A percentile compares a stretch with the other conserved stretches of the same genome.
These are phyloP conservation scores for Neotropicomus parvogracilis DNA, from an alignment of 1,284 basidiomycete genomes.

Conservation along the genomic window DNA sequence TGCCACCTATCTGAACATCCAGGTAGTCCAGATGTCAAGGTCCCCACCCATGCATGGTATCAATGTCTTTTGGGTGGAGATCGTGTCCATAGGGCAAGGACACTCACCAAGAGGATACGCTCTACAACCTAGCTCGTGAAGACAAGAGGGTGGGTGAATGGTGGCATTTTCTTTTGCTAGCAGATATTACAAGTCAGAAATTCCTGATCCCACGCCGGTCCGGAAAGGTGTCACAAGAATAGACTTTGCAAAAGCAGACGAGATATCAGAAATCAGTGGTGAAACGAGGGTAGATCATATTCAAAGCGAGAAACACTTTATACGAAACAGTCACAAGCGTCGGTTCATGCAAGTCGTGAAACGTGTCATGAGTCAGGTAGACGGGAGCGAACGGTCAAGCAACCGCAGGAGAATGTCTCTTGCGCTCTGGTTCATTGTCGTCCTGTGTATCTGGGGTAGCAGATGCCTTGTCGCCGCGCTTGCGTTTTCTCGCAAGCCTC, in stretches of 20 bases:
- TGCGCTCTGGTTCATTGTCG: conserved; percentile 13
- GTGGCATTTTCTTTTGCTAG: conserved; percentile 13
- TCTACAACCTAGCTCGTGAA: conserved; percentile 41
- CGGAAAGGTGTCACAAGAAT: conserved; percentile 6
- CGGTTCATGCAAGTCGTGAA: neutral
- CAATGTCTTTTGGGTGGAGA: conserved; percentile 60
- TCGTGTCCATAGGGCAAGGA: neutral
- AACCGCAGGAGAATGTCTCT: conserved; percentile 10
- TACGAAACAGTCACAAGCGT: conserved; percentile 1
- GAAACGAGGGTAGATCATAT: conserved; percentile 2
- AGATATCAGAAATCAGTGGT: neutral
- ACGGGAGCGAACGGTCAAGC: conserved; percentile 7
- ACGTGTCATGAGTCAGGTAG: neutral
- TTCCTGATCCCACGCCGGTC: conserved; percentile 4
- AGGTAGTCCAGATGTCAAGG: neutral
- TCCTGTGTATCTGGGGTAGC: neutral
- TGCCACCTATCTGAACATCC: no score
- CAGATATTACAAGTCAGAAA: neutral
- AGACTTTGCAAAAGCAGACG: neutral
- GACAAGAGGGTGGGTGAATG: conserved; percentile 39
- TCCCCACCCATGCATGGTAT: conserved; percentile 60
- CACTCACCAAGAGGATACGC: conserved; percentile 38
- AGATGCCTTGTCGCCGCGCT: conserved; percentile 20
- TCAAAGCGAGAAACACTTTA: conserved; percentile 1
- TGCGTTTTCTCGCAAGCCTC: conserved; percentile 37